Percentiles rank a stretch among this genome's conserved stretches.
Conservation (phyloP, 1,284 basidiomycete species). For the Microbotryum lychnidis-dioicae region DNA sequence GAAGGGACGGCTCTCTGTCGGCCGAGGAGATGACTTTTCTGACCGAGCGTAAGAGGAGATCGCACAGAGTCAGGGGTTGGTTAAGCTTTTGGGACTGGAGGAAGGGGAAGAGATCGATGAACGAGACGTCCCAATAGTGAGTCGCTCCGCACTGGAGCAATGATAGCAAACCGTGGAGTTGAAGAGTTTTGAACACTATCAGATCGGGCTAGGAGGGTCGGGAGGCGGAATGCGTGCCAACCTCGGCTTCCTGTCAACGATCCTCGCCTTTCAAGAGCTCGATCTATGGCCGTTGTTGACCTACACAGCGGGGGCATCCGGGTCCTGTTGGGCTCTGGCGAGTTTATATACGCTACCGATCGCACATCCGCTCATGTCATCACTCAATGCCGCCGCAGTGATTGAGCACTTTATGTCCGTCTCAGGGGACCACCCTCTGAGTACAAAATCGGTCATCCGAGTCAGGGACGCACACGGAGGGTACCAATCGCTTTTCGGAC, state of each 20-base stretch:
- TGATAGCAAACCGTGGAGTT: too few relatives aligned
- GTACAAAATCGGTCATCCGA: not conserved
- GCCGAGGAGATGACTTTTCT: too few relatives aligned
- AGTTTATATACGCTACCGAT: slow-evolving; percentile 4
- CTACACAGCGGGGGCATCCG: slow-evolving; percentile 38
- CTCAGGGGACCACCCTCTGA: slow-evolving; percentile 11
- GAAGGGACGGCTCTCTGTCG: too few relatives aligned
- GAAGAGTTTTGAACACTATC: too few relatives aligned
- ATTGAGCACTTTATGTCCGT: slow-evolving; percentile 20
- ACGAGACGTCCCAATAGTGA: too few relatives aligned
- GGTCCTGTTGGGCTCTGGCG: slow-evolving; percentile 38
- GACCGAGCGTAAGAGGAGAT: too few relatives aligned
- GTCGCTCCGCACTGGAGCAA: too few relatives aligned
- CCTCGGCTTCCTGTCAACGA: slow-evolving; percentile 26
- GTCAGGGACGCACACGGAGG: not conserved
- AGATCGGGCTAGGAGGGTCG: slow-evolving; percentile 37
- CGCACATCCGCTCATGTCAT: slow-evolving; percentile 12
- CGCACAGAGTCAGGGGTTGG: too few relatives aligned
- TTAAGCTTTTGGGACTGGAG: too few relatives aligned
- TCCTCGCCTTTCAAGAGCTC: slow-evolving; percentile 30
- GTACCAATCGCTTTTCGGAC: not conserved
- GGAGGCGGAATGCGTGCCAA: slow-evolving; percentile 40
- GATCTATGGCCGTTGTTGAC: slow-evolving; percentile 36
- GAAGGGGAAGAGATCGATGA: too few relatives aligned
- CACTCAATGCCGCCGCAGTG: slow-evolving; percentile 2